These are phyloP conservation scores for Pichia sp. DNA, from an alignment of 1,139 yeast genomes.

Conservation along the genomic window DNA sequence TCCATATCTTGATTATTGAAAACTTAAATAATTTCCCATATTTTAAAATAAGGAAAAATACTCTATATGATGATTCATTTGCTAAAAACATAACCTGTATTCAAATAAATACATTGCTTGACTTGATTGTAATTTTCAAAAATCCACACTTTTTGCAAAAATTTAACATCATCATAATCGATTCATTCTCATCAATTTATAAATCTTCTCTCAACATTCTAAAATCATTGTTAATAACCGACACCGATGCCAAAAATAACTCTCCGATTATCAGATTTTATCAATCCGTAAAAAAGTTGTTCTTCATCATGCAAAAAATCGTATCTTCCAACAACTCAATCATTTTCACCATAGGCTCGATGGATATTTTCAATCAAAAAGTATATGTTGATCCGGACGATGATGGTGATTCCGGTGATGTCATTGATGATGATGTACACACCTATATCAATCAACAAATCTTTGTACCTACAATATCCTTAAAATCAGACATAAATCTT, in stretches of 20 bases:
- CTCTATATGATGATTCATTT: neutral
- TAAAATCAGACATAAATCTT: conserved; percentile 23
- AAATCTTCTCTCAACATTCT: conserved; percentile 1
- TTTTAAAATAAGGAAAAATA: conserved; percentile 17
- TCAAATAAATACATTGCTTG: conserved; percentile 15
- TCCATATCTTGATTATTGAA: conserved; percentile 13
- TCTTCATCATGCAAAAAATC: conserved; percentile 6
- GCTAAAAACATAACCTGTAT: conserved; percentile 12
- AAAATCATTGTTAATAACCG: neutral
- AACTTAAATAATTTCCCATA: conserved; percentile 21
- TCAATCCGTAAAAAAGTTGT: conserved; percentile 6
- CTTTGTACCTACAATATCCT: conserved; percentile 25
- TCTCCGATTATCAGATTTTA: conserved; percentile 8
- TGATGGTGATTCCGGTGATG: conserved; percentile 10
- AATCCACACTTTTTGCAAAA: conserved; percentile 3
- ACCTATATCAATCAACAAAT: conserved; percentile 22
- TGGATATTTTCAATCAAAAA: conserved; percentile 24
- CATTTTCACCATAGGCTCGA: conserved; percentile 23
- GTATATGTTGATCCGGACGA: conserved; percentile 9
- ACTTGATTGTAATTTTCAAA: conserved; percentile 21
- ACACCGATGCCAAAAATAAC: neutral
- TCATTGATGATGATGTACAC: conserved; percentile 3
- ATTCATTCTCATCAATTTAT: conserved; percentile 23
- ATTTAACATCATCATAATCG: conserved; percentile 23
- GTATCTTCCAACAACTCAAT: conserved; percentile 6